Conservation (phyloP, 306 rosid species). For the Arachis hypogaea region DNA sequence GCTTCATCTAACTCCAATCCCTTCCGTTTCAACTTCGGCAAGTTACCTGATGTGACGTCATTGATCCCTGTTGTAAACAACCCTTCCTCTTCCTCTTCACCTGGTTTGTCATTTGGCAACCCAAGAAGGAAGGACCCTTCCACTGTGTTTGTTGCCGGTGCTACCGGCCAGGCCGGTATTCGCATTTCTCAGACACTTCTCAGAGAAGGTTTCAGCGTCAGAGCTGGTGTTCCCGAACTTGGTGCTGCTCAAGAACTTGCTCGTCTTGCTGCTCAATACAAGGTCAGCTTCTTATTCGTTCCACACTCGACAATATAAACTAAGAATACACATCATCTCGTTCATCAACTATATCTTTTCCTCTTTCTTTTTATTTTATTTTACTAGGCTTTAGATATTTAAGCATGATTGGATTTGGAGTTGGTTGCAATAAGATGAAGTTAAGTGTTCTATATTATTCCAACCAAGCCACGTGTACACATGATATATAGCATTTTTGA, state of each 20-base stretch:
- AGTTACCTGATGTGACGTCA: slow-evolving; percentile 67
- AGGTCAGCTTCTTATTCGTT: slow-evolving; percentile 50
- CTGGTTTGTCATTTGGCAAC: slow-evolving; percentile 67
- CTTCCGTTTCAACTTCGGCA: slow-evolving; percentile 67
- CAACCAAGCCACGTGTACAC: too few species aligned
- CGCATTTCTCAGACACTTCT: slow-evolving; percentile 79
- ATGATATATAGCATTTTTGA: too few species aligned
- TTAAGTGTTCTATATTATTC: too few species aligned
- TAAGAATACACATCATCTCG: background rate
- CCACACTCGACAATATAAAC: background rate
- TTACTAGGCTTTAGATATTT: too few species aligned
- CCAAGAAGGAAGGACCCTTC: slow-evolving; percentile 75
- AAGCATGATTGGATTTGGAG: too few species aligned
- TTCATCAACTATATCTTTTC: background rate
- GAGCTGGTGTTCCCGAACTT: slow-evolving; percentile 94
- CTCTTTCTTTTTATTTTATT: too few species aligned
- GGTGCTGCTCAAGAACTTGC: slow-evolving; percentile 88
- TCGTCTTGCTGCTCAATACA: slow-evolving; percentile 80
- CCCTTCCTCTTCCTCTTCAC: slow-evolving; percentile 54
- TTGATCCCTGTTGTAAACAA: slow-evolving; percentile 61
- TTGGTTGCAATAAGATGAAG: too few species aligned
- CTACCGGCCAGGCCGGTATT: slow-evolving; percentile 83
- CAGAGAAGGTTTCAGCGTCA: slow-evolving; percentile 80
- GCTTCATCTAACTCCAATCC: slow-evolving; percentile 54
- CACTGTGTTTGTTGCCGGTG: slow-evolving; percentile 88